Percentiles rank a stretch among this genome's conserved stretches.
These are phyloP conservation scores for Cladorrhinum sp. DNA, from an alignment of 2,329 filamentous ascomycete species.

Conservation along the genomic window DNA sequence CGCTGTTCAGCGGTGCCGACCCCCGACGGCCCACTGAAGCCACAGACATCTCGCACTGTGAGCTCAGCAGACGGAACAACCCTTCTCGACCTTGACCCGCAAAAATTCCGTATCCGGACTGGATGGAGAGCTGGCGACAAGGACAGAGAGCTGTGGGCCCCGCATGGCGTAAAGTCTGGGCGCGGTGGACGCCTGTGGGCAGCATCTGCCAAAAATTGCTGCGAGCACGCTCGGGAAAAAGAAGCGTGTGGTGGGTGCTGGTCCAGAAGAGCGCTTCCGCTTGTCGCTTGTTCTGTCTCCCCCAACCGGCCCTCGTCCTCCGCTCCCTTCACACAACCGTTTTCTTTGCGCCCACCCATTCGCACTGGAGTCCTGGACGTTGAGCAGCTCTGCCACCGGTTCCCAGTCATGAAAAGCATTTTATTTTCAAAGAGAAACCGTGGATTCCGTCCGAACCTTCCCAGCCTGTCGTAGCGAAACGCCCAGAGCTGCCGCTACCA, in stretches of 20 bases:
- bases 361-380: slow-evolving; percentile 2
- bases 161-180: slow-evolving; percentile 12
- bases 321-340: slow-evolving; percentile 19
- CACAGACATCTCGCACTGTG: background rate
- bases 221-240: slow-evolving; percentile 23
- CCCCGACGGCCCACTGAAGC: background rate
- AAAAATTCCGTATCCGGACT: slow-evolving; percentile 9
- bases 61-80: background rate
- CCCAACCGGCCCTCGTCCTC: slow-evolving; percentile 17
- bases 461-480: slow-evolving; percentile 17
- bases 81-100: background rate
- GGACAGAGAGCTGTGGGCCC: slow-evolving; percentile 5
- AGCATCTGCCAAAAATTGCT: slow-evolving; percentile 27
- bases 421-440: slow-evolving; percentile 13
- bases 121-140: slow-evolving; percentile 3
- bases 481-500: background rate
- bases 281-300: slow-evolving; percentile 10
- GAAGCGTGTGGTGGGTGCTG: slow-evolving; percentile 15
- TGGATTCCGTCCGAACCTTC: slow-evolving; percentile 19
- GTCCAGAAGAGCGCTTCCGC: slow-evolving; percentile 21
- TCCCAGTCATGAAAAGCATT: slow-evolving; percentile 23
- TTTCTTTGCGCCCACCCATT: slow-evolving; percentile 10
- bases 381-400: slow-evolving; percentile 4
- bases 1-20: background rate
- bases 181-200: background rate